Conservation (phyloP, 352 stramenopile genomes). For the Phytopythium litorale region DNA sequence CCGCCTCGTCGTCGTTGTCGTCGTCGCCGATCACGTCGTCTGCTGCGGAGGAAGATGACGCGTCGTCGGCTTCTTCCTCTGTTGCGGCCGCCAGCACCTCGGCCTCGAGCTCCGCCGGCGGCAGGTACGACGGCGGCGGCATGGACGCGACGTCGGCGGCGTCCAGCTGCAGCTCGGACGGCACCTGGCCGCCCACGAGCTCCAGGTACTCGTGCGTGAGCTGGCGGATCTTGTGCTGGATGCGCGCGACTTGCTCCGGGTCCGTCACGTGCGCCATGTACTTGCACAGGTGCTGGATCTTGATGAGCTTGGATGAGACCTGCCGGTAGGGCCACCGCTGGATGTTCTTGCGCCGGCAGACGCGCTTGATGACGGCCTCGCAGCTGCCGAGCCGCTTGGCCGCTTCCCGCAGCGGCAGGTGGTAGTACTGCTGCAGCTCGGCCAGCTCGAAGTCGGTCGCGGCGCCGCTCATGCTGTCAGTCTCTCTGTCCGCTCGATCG, state of each 20-base stretch:
- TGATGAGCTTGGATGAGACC: slow-evolving; percentile 81
- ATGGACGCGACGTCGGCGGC: slow-evolving; percentile 47
- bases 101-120: slow-evolving; percentile 37
- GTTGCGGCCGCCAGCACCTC: slow-evolving; percentile 46
- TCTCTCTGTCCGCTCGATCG: background rate
- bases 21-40: slow-evolving; percentile 33
- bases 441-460: slow-evolving; percentile 75
- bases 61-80: slow-evolving; percentile 39
- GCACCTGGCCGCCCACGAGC: slow-evolving; percentile 70
- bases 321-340: slow-evolving; percentile 83
- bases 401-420: slow-evolving; percentile 75
- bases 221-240: slow-evolving; percentile 76
- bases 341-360: slow-evolving; percentile 78
- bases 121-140: slow-evolving; percentile 37
- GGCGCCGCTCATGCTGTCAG: slow-evolving; percentile 28
- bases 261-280: slow-evolving; percentile 80
- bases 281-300: slow-evolving; percentile 86
- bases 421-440: slow-evolving; percentile 85
- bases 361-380: slow-evolving; percentile 79
- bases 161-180: slow-evolving; percentile 63
- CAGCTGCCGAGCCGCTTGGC: slow-evolving; percentile 68
- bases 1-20: slow-evolving; percentile 24
- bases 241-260: slow-evolving; percentile 59
- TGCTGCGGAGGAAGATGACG: slow-evolving; percentile 18
- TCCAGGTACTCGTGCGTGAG: slow-evolving; percentile 78